These are phyloP conservation scores for Sarocladium kiliense DNA, from an alignment of 2,329 filamentous ascomycete genomes.

Conservation along the genomic window DNA sequence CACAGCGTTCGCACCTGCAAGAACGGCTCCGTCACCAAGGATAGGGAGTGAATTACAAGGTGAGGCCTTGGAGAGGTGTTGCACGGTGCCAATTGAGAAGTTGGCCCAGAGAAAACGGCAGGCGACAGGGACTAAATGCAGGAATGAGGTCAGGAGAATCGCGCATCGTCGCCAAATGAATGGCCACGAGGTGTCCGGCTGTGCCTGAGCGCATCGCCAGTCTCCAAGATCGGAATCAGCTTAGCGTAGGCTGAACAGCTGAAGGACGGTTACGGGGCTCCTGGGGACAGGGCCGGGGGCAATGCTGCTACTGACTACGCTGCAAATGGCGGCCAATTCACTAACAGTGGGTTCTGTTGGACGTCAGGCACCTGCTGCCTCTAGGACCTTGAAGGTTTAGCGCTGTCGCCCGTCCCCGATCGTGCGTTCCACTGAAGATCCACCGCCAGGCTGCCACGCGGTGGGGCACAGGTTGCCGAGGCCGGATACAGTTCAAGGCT, in stretches of 20 bases:
- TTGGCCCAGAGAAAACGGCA: not conserved
- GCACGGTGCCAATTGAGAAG: not conserved
- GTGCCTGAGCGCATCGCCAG: not conserved
- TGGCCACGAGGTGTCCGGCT: not conserved
- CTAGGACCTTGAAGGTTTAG: not conserved
- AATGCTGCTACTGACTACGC: not conserved
- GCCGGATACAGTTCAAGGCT: too few species aligned
- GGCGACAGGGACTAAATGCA: not conserved
- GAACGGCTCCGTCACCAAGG: not conserved
- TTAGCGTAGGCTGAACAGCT: conserved; percentile 9
- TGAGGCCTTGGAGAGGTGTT: not conserved
- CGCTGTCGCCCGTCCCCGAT: not conserved
- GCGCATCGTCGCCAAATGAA: not conserved
- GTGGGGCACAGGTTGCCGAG: not conserved
- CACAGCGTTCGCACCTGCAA: conserved; percentile 2
- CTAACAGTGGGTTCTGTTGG: not conserved
- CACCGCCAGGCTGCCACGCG: conserved; percentile 7
- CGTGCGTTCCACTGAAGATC: not conserved
- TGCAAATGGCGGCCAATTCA: not conserved
- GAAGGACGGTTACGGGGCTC: not conserved
- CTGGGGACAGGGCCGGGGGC: not conserved
- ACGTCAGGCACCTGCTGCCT: not conserved
- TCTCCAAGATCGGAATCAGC: not conserved
- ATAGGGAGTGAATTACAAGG: not conserved
- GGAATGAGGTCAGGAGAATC: not conserved